These are phyloP conservation scores for Suillus luteus DNA, from an alignment of 768 basidiomycete genomes.

Conservation along the genomic window DNA sequence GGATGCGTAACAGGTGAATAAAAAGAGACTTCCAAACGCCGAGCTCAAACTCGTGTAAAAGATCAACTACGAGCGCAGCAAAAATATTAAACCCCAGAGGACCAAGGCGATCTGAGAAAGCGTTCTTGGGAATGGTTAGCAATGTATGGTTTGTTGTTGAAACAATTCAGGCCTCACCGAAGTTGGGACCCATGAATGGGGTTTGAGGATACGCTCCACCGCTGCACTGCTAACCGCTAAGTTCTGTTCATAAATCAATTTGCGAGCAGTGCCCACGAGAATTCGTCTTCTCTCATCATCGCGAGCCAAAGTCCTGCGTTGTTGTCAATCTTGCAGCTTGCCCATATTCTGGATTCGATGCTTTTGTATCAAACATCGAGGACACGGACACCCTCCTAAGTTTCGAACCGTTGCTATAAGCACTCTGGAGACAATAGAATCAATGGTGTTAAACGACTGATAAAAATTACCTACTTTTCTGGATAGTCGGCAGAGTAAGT, in stretches of 20 bases:
- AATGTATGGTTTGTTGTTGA: no score
- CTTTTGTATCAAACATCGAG: slow-evolving; percentile 27
- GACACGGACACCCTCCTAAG: slow-evolving; percentile 33
- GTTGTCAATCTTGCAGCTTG: neutral
- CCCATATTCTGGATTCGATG: slow-evolving; percentile 20
- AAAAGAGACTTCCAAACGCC: neutral
- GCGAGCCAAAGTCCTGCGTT: no score
- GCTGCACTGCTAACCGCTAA: no score
- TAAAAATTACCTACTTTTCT: slow-evolving; percentile 32
- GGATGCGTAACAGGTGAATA: neutral
- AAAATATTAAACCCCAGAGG: neutral
- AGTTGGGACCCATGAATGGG: no score
- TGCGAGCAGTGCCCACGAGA: no score
- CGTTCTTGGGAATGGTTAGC: neutral
- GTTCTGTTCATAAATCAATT: no score
- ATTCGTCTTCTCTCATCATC: no score
- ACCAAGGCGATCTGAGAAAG: neutral
- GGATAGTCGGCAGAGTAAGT: slow-evolving; percentile 41
- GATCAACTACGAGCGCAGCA: neutral
- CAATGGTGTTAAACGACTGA: neutral
- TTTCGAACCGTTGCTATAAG: slow-evolving; percentile 31
- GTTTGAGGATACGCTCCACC: no score
- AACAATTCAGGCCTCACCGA: no score
- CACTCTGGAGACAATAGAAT: slow-evolving; percentile 17
- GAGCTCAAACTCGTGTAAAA: neutral